A percentile compares a stretch with the other conserved stretches of the same genome.
Evolutionary conservation across 2,329 filamentous ascomycete genomes (phyloP).

Genomic region (Exophiala sp.): DNA sequence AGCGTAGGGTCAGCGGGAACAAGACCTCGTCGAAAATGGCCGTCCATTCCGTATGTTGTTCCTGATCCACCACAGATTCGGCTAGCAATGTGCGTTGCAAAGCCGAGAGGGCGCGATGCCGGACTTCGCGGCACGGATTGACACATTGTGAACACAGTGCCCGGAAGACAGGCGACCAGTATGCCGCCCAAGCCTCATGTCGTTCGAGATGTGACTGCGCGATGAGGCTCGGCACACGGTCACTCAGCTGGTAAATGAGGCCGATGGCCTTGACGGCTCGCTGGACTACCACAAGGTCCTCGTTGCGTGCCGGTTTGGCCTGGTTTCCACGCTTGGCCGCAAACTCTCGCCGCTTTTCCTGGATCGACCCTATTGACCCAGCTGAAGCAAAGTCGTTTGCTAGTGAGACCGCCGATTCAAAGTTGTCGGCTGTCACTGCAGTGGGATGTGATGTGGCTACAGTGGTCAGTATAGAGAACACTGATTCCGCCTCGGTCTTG

Average conservation of each 20-base stretch:
- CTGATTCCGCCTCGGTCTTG: conserved; percentile 64
- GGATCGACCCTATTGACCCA: conserved; percentile 52
- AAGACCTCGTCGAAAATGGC: conserved; percentile 91
- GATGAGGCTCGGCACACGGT: conserved; percentile 77
- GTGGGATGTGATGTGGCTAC: conserved; percentile 66
- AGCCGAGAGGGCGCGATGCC: conserved; percentile 78
- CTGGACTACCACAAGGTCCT: conserved; percentile 65
- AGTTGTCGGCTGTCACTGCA: conserved; percentile 90
- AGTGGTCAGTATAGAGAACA: conserved; percentile 81
- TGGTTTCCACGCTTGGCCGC: conserved; percentile 26
- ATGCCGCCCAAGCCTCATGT: conserved; percentile 90
- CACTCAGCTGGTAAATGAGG: conserved; percentile 74
- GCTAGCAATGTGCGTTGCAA: conserved; percentile 82
- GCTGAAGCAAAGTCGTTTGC: conserved; percentile 86
- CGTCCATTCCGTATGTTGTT: conserved; percentile 67
- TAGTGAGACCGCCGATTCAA: conserved; percentile 76
- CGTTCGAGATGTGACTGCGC: conserved; percentile 87
- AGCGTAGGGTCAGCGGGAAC: conserved; percentile 78
- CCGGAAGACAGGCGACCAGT: conserved; percentile 93
- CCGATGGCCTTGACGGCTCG: conserved; percentile 75
- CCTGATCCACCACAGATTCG: conserved; percentile 55
- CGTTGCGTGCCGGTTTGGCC: conserved; percentile 32
- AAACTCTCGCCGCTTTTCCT: conserved; percentile 28
- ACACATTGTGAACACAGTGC: conserved; percentile 84
- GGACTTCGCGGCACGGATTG: conserved; percentile 88